Evolutionary conservation across 805 yeast species (phyloP), one percentile per base, ranked within the genome.

Genomic region (Komagataella populi): DNA sequence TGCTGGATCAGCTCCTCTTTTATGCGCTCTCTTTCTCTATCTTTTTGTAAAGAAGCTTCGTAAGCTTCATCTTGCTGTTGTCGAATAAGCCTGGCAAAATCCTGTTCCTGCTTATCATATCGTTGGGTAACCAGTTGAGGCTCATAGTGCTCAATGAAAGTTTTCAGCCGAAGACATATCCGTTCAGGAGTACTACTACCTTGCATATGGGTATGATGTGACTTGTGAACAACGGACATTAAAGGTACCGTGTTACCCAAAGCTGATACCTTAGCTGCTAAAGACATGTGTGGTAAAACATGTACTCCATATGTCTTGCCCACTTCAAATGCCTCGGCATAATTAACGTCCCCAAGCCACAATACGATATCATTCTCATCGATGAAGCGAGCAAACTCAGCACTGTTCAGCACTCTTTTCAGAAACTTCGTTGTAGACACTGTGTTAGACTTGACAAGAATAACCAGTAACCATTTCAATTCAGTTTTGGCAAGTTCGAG

Each of bases 1-100:
- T 23, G 17, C 45, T 56, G 56, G 48, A 65, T 61, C 55, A 72
- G 76, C 54, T 74, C 69, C 45, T 70, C 64, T 59, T 76, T 76
- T 8, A 30, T 30, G 14, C 39, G 39, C 39, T 30, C 39, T 58
- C 82, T 80, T 46, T 71, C 56, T 56, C 69, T 72, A 63, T 86
- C 93, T 48, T 68, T 70, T 43, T 73, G 66, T 49, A 85, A 65
- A 0, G 88, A 80, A 54, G 72, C 75, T 56, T 78, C 73, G 59
- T 80, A 86, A 17, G 87, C 87, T 49, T 70, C 67, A 56, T 84
- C 88, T 62, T 85, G 93, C 55, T 78, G 73, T 56, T 77, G 74
- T 56, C 79, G 74, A 17, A 85, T 66, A 24, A 75, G 67, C 59
- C 88, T 78, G 43, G 82, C 72, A 54, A 74, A 63, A 47, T 75